phyloP scores from a whole-genome alignment of 2,329 filamentous ascomycete genomes.

The Calonectria hongkongensis region DNA sequence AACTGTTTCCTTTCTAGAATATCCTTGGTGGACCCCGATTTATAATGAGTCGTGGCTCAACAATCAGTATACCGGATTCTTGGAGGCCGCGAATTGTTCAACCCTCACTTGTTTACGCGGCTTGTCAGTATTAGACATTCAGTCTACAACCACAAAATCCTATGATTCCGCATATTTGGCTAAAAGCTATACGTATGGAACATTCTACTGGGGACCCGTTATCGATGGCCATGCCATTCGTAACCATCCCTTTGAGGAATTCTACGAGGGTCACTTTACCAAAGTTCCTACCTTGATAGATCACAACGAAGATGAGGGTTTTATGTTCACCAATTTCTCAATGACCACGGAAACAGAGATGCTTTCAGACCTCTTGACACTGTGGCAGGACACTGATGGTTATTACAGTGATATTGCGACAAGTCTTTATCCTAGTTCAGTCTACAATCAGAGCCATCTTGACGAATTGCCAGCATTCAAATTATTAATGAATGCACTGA shows the following conservation, averaged over 20 bases:
- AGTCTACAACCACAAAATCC: not conserved
- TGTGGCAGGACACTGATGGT: not conserved
- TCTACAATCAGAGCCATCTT: conserved; percentile 3
- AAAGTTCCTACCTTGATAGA: conserved; percentile 8
- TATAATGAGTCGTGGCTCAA: not conserved
- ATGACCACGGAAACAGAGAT: not conserved
- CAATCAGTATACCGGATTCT: not conserved
- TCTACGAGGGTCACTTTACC: not conserved
- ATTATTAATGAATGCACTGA: not conserved
- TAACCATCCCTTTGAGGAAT: conserved; percentile 1
- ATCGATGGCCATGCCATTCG: not conserved
- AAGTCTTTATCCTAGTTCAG: not conserved
- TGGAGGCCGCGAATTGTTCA: conserved; percentile 4
- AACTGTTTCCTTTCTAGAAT: not conserved
- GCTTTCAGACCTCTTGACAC: not conserved
- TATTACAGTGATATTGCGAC: conserved; percentile 6
- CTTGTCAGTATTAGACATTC: not conserved
- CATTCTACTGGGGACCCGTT: conserved; percentile 13
- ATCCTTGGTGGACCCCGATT: conserved; percentile 13
- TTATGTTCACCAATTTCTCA: not conserved
- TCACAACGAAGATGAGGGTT: not conserved
- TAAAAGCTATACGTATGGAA: conserved; percentile 1
- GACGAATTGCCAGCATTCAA: not conserved
- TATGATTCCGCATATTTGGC: not conserved
- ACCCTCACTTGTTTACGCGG: not conserved